Evolutionary conservation across 208 protist genomes (phyloP), one percentile per base, ranked within the genome.

Genomic region (Tritrichomonas musculus): DNA sequence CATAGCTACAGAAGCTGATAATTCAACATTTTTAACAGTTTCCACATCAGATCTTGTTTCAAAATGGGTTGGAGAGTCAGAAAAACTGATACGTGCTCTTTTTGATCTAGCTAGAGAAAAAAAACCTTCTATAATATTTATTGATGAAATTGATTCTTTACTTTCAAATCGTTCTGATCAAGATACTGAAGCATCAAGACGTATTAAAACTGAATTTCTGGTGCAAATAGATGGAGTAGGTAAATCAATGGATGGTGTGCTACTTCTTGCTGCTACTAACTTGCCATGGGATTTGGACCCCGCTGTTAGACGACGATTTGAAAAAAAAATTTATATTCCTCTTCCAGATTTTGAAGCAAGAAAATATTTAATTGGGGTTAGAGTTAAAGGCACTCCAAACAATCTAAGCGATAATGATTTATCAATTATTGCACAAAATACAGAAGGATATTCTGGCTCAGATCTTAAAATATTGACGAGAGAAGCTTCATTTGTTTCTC

Each of bases 131-230:
- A 99, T 99, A 93, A 98, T 99, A 73, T 99, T 99, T 95, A 98
- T 99, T 93, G 99, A 99, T 95, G 99, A 99, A 95, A 97, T 99
- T 39, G 99, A 99, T 95, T 98, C 98, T 8, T 95, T 92, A 33
- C 96, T 20, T 94, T 96, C 17, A 94, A 98, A 44, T 96, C 96
- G 82, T 96, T 97, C 41, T 30, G 93, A 94, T 36, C 93, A 94
- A 53, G 98, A 99, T 92, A 96, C 93, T 55, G 98, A 99, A 69
- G 92, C 96, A 2, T 97, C 98, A 41, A 95, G 98, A 20, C 96
- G 99, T 33, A 97, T 99, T 4, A 99, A 99, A 94, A 99, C 98
- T 30, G 99, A 99, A 92, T 98, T 99, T 64, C 96, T 99, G 11
- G 97, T 99, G 25, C 88, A 92, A 49, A 17, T 92, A 30, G 55